These are phyloP conservation scores for Microcyclosporella mali DNA, from an alignment of 2,329 filamentous ascomycete genomes.

Conservation along the genomic window DNA sequence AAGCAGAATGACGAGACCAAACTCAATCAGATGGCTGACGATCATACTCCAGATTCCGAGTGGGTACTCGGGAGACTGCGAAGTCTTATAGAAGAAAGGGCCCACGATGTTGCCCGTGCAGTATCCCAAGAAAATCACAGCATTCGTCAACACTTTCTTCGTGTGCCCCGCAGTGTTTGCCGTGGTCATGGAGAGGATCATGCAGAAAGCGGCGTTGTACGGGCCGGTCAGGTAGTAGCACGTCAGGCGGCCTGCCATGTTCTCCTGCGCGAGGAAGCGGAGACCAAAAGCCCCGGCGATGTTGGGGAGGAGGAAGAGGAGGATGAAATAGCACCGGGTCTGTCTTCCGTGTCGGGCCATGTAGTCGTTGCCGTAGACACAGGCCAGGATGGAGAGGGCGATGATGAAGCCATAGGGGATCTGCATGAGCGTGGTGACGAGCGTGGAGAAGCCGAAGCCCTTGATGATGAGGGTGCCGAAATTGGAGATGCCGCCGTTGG, in stretches of 20 bases:
- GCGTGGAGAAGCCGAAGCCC: conserved; percentile 51
- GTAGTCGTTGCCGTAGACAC: conserved; percentile 45
- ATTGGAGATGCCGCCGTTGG: conserved; percentile 54
- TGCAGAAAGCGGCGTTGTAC: conserved; percentile 48
- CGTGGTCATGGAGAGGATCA: conserved; percentile 45
- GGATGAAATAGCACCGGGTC: conserved; percentile 43
- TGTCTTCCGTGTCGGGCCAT: conserved; percentile 21
- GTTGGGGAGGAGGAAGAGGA: conserved; percentile 54
- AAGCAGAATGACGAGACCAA: conserved; percentile 40
- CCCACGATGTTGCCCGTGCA: conserved; percentile 50
- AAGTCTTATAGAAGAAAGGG: conserved; percentile 56
- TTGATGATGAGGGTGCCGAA: conserved; percentile 53
- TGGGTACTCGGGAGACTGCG: conserved; percentile 47
- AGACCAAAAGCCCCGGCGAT: conserved; percentile 55
- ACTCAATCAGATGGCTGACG: conserved; percentile 49
- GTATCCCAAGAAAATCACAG: conserved; percentile 50
- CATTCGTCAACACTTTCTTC: conserved; percentile 60
- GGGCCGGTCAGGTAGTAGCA: conserved; percentile 53
- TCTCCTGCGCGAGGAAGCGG: conserved; percentile 46
- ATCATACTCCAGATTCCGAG: conserved; percentile 55
- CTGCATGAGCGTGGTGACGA: conserved; percentile 37
- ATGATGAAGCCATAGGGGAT: conserved; percentile 35
- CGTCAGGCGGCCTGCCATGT: conserved; percentile 50
- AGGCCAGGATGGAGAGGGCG: conserved; percentile 45
- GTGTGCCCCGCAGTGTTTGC: conserved; percentile 52